Evolutionary conservation across 2,329 filamentous ascomycete genomes (phyloP).

Genomic region (Fusarium bulbicola): DNA sequence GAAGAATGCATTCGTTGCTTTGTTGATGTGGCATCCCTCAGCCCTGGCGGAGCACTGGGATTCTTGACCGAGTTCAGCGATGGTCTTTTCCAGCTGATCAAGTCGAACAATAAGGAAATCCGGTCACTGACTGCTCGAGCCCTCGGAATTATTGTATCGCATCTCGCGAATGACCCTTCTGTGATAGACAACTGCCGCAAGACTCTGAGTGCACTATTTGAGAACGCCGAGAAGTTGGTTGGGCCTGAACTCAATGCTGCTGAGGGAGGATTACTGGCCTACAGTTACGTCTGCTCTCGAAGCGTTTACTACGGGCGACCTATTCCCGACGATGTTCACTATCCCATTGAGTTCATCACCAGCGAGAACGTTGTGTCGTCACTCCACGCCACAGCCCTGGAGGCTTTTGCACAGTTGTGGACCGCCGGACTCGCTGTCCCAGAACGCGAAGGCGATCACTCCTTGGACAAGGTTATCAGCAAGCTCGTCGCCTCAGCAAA

Average conservation of each 20-base stretch:
- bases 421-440: slow-evolving; percentile 54
- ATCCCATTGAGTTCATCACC: slow-evolving; percentile 47
- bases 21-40: slow-evolving; percentile 61
- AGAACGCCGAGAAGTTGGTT: slow-evolving; percentile 52
- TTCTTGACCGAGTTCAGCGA: slow-evolving; percentile 58
- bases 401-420: slow-evolving; percentile 59
- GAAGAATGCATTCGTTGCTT: slow-evolving; percentile 63
- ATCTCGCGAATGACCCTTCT: slow-evolving; percentile 57
- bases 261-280: slow-evolving; percentile 58
- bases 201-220: slow-evolving; percentile 55
- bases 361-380: slow-evolving; percentile 45
- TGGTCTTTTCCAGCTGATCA: slow-evolving; percentile 67
- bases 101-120: slow-evolving; percentile 76
- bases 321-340: slow-evolving; percentile 40
- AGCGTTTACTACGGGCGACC: slow-evolving; percentile 54
- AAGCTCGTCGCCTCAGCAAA: slow-evolving; percentile 75
- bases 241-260: slow-evolving; percentile 56
- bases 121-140: slow-evolving; percentile 73
- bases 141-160: slow-evolving; percentile 80
- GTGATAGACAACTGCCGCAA: slow-evolving; percentile 38
- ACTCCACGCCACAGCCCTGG: slow-evolving; percentile 56
- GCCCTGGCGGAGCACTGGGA: slow-evolving; percentile 60
- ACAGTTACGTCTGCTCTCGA: slow-evolving; percentile 56
- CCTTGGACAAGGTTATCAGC: slow-evolving; percentile 61
- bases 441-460: slow-evolving; percentile 41